These are phyloP conservation scores for Ogataea hybrid DNA, from an alignment of 1,139 yeast genomes.

Conservation along the genomic window DNA sequence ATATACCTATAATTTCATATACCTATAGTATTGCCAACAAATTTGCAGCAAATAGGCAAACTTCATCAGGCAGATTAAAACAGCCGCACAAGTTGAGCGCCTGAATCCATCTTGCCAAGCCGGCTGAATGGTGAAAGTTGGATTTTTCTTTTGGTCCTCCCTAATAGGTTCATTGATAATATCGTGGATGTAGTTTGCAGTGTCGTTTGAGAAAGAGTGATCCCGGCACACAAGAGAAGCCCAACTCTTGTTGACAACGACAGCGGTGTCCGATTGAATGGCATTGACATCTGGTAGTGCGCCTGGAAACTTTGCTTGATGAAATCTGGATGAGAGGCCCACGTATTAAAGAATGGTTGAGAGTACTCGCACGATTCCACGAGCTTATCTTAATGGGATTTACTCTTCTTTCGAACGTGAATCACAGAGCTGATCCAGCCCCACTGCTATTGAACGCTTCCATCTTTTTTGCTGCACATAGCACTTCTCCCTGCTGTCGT, in stretches of 20 bases:
- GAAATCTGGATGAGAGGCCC: constrained; percentile 14
- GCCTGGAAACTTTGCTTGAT: constrained; percentile 17
- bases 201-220: constrained; percentile 11
- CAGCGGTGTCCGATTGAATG: constrained; percentile 20
- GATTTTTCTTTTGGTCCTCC: constrained; percentile 29
- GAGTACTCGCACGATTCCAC: background rate
- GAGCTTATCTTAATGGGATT: constrained; percentile 4
- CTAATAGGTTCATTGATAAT: constrained; percentile 29
- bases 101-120: constrained; percentile 67
- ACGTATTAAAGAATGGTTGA: background rate
- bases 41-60: constrained; percentile 50
- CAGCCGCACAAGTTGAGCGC: constrained; percentile 70
- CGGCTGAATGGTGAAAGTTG: constrained; percentile 33
- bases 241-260: constrained; percentile 24
- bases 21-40: constrained; percentile 42
- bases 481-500: constrained; percentile 52
- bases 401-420: constrained; percentile 40
- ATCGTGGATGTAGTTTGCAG: constrained; percentile 19
- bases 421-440: constrained; percentile 50
- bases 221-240: constrained; percentile 13
- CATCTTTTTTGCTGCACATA: constrained; percentile 40
- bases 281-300: constrained; percentile 19
- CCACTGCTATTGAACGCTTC: constrained; percentile 42
- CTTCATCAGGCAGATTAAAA: constrained; percentile 62
- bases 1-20: constrained; percentile 8